Evolutionary conservation across 805 yeast genomes (phyloP), one percentile per base, ranked within the genome.

Genomic region (Sugiyamaella boreocaroliniensis): DNA sequence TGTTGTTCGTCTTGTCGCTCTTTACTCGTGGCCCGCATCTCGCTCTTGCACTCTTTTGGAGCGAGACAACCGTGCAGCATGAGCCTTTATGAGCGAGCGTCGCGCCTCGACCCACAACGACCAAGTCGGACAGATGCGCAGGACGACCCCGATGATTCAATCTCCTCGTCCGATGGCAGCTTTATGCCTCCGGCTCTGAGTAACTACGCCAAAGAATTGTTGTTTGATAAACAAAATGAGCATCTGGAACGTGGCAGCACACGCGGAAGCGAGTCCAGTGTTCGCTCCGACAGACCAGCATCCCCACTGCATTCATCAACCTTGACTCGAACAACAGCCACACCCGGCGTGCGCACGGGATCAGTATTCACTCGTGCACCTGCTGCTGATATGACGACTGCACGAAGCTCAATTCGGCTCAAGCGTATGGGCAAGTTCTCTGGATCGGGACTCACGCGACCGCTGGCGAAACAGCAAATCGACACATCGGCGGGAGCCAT

Each of bases 121-220:
- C n/a, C 14, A 18, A 14, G 22, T 29, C 19, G 32, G 8, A 22
- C 15, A 20, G 48, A 45, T 20, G 50, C 47, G 34, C 50, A 53
- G 19, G 57, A 76, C 29, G 55, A 76, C 29, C 77, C 74, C 45
- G 73, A 71, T 48, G 74, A 70, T 48, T 54, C 64, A 1, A 49
- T 56, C 10, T 63, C 66, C 10, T 64, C 67, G 4, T 62, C 63
- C 10, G 83, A 79, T 55, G 75, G 71, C 55, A 76, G 78, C 41
- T 77, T 77, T 60, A 71, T 76, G 44, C 85, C 85, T 0, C 86
- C 86, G 2, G 80, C 79, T 12, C 69, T 81, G 54, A 80, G 84
- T 61, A 73, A 80, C 5, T 81, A 80, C 60, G 79, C 82, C 40
- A 70, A 78, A 18, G 83, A 81, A 22, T 65, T 81, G 20, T 66